phyloP scores from a whole-genome alignment of 306 rosid genomes.

The Acacia confusa region DNA sequence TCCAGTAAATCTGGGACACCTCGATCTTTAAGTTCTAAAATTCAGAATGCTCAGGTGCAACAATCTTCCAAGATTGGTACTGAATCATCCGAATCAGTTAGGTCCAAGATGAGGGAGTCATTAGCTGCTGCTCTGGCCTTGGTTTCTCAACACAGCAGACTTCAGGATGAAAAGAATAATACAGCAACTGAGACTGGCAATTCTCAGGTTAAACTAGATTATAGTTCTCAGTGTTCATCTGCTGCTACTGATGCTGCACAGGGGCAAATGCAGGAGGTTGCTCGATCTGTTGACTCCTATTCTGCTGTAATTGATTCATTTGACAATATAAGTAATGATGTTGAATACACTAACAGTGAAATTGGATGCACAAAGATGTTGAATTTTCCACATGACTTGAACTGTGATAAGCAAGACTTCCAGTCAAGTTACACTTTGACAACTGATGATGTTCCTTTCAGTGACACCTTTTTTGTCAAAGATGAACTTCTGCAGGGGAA shows the following conservation, averaged over 20 bases:
- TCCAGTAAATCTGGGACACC: conserved; percentile 58
- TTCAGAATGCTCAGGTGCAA: conserved; percentile 47
- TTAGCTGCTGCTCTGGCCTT: conserved; percentile 74
- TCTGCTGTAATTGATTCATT: conserved; percentile 35
- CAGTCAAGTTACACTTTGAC: conserved; percentile 60
- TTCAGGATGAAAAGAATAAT: conserved; percentile 25
- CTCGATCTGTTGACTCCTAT: conserved; percentile 38
- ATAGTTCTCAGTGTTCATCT: conserved; percentile 34
- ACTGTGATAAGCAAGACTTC: conserved; percentile 55
- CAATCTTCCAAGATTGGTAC: conserved; percentile 56
- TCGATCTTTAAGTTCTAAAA: conserved; percentile 51
- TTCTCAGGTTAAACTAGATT: conserved; percentile 26
- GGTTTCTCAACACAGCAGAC: conserved; percentile 59
- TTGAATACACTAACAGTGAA: conserved; percentile 29
- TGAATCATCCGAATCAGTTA: conserved; percentile 77
- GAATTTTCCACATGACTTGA: conserved; percentile 31
- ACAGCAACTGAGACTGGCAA: conserved; percentile 8
- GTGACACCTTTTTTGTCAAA: conserved; percentile 73
- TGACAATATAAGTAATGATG: conserved; percentile 35
- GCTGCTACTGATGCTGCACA: conserved; percentile 31
- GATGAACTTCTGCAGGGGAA: conserved; percentile 95
- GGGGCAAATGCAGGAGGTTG: conserved; percentile 34
- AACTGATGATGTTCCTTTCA: conserved; percentile 71
- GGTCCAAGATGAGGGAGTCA: conserved; percentile 98
- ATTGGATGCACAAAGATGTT: conserved; percentile 34